Evolutionary conservation across 139 green algal genomes (phyloP).

Genomic region (Haematococcus sp.): DNA sequence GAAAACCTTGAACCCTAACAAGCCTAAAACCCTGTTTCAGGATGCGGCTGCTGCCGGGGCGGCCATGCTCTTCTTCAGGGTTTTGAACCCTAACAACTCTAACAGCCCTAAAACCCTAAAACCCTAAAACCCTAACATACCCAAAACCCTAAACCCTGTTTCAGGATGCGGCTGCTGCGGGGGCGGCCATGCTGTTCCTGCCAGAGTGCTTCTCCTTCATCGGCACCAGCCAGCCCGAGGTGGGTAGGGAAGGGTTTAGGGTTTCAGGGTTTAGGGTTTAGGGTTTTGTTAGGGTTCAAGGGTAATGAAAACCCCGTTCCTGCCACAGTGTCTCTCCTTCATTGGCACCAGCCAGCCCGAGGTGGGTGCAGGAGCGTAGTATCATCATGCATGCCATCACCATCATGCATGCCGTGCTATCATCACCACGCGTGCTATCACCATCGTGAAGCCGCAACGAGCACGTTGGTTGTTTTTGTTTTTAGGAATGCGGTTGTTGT

Average conservation of each 20-base stretch:
- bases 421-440: too few relatives aligned
- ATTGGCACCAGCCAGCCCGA: slow-evolving; percentile 62
- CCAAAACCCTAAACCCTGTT: neutral
- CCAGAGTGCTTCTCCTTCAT: slow-evolving; percentile 95
- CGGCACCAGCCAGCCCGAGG: slow-evolving; percentile 47
- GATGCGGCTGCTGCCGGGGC: too few relatives aligned
- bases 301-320: slow-evolving; percentile 70
- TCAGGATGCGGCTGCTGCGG: slow-evolving; percentile 40
- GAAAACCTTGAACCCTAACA: neutral
- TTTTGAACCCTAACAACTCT: neutral
- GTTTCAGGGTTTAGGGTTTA: neutral
- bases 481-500: too few relatives aligned
- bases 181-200: slow-evolving; percentile 84
- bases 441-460: too few relatives aligned
- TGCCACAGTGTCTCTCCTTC: slow-evolving; percentile 93
- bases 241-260: neutral
- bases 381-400: too few relatives aligned
- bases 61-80: too few relatives aligned
- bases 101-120: neutral
- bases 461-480: too few relatives aligned
- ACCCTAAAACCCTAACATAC: neutral
- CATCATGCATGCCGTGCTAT: neutral
- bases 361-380: slow-evolving; percentile 6
- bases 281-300: neutral
- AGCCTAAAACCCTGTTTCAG: neutral